Base-by-base conservation (phyloP, 345 rosid species). In the Heritiera fomes region DNA sequence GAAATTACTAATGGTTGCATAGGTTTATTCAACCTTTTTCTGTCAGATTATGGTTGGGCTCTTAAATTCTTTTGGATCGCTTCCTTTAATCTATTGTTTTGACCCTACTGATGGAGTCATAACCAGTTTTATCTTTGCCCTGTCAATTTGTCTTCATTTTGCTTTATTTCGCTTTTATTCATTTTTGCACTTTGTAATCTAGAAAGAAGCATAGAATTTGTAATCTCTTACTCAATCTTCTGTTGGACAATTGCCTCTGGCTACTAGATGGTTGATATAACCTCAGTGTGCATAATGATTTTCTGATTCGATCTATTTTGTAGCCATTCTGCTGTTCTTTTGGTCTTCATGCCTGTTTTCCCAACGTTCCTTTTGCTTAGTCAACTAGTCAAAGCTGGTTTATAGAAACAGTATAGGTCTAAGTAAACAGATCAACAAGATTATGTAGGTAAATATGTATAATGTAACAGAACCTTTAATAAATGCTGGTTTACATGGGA, bases 151-250 rank as follows among this genome's bases (percentile, higher is more conserved):
- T 38, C 43, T 52, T 72, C 38, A 14, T 52, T 17, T 73, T 40
- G 65, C 38, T 32, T 40, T n/a, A 12, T 49, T 12, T 49, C 14
- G 0, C 12, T 14, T 49, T 49, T 53, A 41, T 11, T 30, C 8
- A 20, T 23, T 40, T 74, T n/a, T 8, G 43, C 12, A 70, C 8
- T 71, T 71, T 71, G 40, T 49, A 41, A 28, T 14, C 7, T 7
- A 14, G 23, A 71, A 71, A 71, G 28, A 71, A 71, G 32, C 52
- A 67, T 18, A 30, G 28, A 71, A 32, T 30, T 50, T 71, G 7
- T 71, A 71, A 15, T 71, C 32, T n/a, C 71, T 67, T 67, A 67
- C 52, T 15, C 71, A 43, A n/a, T n/a, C 71, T 43, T 67, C n/a
- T 8, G 52, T 43, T 18, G 49, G 53, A 43, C 5, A 67, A 66